Conservation (phyloP, 148 eudicot genomes). For the Silene latifolia region DNA sequence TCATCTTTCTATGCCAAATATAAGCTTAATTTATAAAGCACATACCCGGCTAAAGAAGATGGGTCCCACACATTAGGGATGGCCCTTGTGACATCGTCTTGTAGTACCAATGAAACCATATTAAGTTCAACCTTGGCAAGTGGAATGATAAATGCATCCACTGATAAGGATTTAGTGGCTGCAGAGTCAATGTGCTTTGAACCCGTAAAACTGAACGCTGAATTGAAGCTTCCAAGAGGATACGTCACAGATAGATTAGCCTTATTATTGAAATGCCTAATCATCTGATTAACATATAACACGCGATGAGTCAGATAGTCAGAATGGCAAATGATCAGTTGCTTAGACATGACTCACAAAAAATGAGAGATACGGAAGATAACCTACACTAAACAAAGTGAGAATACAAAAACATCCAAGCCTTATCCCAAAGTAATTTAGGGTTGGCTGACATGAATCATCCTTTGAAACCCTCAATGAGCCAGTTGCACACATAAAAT, state of each 20-base stretch:
- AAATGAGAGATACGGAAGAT: neutral
- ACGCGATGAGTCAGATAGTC: slow-evolving; percentile 22
- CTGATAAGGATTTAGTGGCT: slow-evolving; percentile 66
- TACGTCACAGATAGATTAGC: slow-evolving; percentile 52
- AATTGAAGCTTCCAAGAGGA: slow-evolving; percentile 91
- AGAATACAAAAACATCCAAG: neutral
- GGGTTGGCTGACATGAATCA: too few relatives aligned
- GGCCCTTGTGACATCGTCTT: slow-evolving; percentile 61
- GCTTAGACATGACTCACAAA: neutral
- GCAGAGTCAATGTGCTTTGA: slow-evolving; percentile 70
- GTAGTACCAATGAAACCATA: slow-evolving; percentile 43
- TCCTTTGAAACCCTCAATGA: too few relatives aligned
- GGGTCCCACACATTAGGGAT: slow-evolving; percentile 87
- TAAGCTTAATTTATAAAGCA: slow-evolving; percentile 4
- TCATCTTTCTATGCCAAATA: neutral
- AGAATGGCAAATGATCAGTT: slow-evolving; percentile 12
- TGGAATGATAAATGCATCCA: slow-evolving; percentile 68
- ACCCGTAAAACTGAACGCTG: slow-evolving; percentile 82
- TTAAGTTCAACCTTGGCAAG: slow-evolving; percentile 60
- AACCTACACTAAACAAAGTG: neutral
- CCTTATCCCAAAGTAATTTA: too few relatives aligned
- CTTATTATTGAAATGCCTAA: slow-evolving; percentile 66
- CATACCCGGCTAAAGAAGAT: slow-evolving; percentile 75
- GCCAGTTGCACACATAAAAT: too few relatives aligned
- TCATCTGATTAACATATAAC: slow-evolving; percentile 57